These are phyloP conservation scores for Fusarium sp. DNA, from an alignment of 2,329 filamentous ascomycete species.

Conservation along the genomic window DNA sequence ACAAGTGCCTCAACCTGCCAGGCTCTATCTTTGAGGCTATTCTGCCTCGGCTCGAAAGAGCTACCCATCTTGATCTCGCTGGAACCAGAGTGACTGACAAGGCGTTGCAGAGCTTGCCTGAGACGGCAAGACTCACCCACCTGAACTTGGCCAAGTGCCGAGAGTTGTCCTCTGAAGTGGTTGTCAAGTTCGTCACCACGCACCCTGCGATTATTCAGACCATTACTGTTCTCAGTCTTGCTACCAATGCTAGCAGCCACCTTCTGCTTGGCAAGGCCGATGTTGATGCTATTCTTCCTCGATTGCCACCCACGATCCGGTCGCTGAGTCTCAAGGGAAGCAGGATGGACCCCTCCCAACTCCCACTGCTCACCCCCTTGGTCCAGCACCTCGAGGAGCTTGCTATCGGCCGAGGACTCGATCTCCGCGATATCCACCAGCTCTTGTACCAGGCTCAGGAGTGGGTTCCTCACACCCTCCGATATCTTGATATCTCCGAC, in stretches of 20 bases:
- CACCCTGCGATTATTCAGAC: conserved; percentile 74
- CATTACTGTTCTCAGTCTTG: conserved; percentile 78
- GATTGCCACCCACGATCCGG: conserved; percentile 73
- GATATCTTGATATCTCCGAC: conserved; percentile 82
- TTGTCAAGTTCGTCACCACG: conserved; percentile 76
- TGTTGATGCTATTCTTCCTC: conserved; percentile 71
- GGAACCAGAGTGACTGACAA: conserved; percentile 80
- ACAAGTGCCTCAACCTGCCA: conserved; percentile 80
- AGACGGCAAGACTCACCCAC: conserved; percentile 78
- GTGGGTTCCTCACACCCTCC: conserved; percentile 67
- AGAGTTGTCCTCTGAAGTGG: conserved; percentile 70
- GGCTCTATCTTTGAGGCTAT: conserved; percentile 74
- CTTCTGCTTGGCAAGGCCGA: conserved; percentile 75
- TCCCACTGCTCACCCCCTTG: conserved; percentile 71
- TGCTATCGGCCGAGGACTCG: conserved; percentile 75
- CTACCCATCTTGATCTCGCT: conserved; percentile 84
- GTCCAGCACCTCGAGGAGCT: conserved; percentile 80
- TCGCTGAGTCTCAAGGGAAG: conserved; percentile 82
- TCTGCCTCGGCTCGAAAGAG: conserved; percentile 73
- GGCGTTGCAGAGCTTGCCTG: conserved; percentile 75
- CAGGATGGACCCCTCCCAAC: conserved; percentile 72
- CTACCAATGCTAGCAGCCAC: conserved; percentile 77
- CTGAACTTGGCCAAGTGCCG: conserved; percentile 82
- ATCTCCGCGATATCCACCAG: conserved; percentile 71
- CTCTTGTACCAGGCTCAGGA: conserved; percentile 67